Conservation (phyloP, 768 basidiomycete genomes). For the Pleurotus pulmonarius region DNA sequence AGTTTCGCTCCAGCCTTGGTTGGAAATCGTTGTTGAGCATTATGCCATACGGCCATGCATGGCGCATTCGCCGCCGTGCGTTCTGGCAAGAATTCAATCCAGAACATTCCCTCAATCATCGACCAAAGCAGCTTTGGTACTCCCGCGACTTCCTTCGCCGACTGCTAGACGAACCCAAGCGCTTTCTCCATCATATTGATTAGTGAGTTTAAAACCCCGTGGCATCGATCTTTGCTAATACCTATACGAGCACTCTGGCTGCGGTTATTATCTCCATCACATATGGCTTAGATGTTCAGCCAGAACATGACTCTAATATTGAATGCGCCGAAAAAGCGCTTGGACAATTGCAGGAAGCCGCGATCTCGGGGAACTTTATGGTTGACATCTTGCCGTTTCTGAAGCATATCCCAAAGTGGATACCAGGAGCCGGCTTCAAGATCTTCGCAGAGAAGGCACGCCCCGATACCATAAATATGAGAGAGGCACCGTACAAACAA, state of each 20-base stretch:
- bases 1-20: constrained; percentile 29
- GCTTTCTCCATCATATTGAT: constrained; percentile 29
- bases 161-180: constrained; percentile 30
- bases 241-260: background rate
- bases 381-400: background rate
- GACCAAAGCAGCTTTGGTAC: constrained; percentile 23
- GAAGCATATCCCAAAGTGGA: background rate
- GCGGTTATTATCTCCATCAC: background rate
- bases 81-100: constrained; percentile 14
- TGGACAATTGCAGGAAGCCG: background rate
- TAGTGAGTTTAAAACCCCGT: constrained; percentile 25
- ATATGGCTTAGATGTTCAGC: background rate
- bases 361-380: background rate
- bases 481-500: too few species aligned
- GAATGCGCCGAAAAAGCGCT: background rate
- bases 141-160: constrained; percentile 27
- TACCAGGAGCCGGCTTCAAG: background rate
- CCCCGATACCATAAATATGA: too few species aligned
- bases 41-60: constrained; percentile 21
- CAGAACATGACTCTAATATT: background rate
- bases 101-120: constrained; percentile 24
- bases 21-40: constrained; percentile 34
- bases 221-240: constrained; percentile 9
- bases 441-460: too few species aligned
- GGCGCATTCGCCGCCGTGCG: too few species aligned